phyloP scores from a whole-genome alignment of 352 stramenopile genomes.

The Phytophthora citrophthora region DNA sequence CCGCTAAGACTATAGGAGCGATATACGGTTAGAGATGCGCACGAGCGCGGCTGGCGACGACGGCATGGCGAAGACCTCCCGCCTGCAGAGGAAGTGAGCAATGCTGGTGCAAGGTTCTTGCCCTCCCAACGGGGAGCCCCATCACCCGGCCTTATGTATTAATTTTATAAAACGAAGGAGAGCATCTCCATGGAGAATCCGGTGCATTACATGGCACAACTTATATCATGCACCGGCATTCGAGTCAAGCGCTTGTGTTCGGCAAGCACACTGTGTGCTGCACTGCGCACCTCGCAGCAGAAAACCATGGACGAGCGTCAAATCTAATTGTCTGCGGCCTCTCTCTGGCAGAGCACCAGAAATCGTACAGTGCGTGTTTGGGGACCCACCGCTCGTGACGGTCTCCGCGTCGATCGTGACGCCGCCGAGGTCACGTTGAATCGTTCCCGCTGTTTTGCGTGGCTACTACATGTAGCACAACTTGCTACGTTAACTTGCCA shows the following conservation, averaged over 20 bases:
- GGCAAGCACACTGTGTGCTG: no score
- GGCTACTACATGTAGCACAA: no score
- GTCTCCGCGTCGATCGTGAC: constrained; percentile 18
- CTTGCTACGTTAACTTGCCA: no score
- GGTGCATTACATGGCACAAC: not conserved
- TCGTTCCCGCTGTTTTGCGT: no score
- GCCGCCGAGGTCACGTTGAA: constrained; percentile 3
- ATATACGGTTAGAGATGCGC: constrained; percentile 17
- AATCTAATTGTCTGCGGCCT: not conserved
- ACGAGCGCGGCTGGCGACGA: constrained; percentile 3
- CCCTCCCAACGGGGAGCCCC: not conserved
- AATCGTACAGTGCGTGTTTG: not conserved
- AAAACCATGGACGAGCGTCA: not conserved
- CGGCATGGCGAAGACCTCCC: not conserved
- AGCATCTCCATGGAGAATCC: constrained; percentile 21
- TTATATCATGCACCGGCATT: no score
- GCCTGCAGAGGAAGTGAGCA: constrained; percentile 1
- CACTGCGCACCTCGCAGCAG: no score
- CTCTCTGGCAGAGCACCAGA: constrained; percentile 7
- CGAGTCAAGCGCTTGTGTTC: no score
- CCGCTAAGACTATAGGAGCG: not conserved
- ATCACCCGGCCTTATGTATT: constrained; percentile 12
- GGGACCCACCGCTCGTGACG: constrained; percentile 11
- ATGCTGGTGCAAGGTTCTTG: constrained; percentile 11
- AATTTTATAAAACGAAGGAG: no score